Evolutionary conservation across 345 rosid genomes (phyloP), one percentile per base, ranked within the genome.

Genomic region (Aethionema arabicum): DNA sequence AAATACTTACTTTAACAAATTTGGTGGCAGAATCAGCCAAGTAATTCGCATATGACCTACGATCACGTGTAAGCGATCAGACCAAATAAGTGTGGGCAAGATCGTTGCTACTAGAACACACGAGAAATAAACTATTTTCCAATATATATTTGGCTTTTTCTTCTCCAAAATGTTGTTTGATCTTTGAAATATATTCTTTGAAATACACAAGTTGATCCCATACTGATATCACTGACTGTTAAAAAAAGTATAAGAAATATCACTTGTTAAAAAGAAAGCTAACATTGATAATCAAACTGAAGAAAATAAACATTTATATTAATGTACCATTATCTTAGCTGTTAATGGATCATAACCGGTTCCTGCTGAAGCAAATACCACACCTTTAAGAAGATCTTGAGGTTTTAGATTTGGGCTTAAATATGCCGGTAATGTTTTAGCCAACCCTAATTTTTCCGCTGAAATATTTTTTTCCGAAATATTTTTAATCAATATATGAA

Each of bases 311-410:
- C 2, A 21, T 21, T 21, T 21, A 21, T 21, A 21, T 21, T 21
- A 21, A 2, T 21, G 56, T 68, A 80, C 88, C 74, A 8, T 52
- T 10, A 68, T 21, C 27, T 21, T 21, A 21, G 27, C 27, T 21
- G 27, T 21, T 21, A 21, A 21, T 21, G 27, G 27, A 21, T 21
- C 27, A 21, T 21, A 21, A 21, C 27, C 27, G 27, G 27, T 21
- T 21, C 27, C 27, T 21, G 27, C 27, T 21, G 27, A 21, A 21
- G 27, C 27, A 21, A 21, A 21, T 21, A 21, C 27, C 27, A 21
- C 86, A 0, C 89, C 89, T 0, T 79, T 76, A 38, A 52, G 44
- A 10, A 84, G 82, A 51, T 84, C 84, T 41, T 69, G 32, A 15
- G 59, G 59, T 39, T 37, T 36, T 40, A 83, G 14, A 6, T 65